phyloP scores from a whole-genome alignment of 495 filamentous ascomycete species.

The Penicillium bialowiezense region DNA sequence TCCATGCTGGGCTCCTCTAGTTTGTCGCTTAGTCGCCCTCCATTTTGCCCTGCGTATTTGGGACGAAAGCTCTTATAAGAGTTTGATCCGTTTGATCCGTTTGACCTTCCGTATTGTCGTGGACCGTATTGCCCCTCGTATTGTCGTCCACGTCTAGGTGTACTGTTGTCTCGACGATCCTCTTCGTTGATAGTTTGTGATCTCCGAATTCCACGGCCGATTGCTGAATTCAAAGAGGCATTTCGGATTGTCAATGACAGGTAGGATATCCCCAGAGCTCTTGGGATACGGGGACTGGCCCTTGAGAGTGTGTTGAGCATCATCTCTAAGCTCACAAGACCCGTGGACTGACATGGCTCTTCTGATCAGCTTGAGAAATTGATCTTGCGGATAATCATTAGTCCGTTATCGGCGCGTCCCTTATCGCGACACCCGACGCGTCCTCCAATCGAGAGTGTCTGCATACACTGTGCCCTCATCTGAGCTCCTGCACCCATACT shows the following conservation, averaged over 20 bases:
- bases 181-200: constrained; percentile 24
- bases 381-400: neutral
- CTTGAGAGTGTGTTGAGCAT: constrained; percentile 10
- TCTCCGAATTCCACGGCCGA: constrained; percentile 49
- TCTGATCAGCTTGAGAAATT: neutral
- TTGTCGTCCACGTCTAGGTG: neutral
- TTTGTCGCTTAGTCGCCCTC: neutral
- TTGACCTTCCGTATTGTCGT: constrained; percentile 1
- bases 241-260: constrained; percentile 24
- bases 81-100: neutral
- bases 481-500: too few relatives aligned
- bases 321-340: neutral
- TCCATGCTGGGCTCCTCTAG: neutral
- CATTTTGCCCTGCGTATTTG: neutral
- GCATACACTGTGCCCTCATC: too few relatives aligned
- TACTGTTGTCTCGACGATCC: constrained; percentile 3
- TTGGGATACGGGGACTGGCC: neutral
- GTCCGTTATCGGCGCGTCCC: constrained; percentile 1
- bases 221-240: constrained; percentile 56
- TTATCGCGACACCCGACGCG: constrained; percentile 5
- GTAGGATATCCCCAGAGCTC: neutral
- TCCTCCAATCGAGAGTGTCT: too few relatives aligned
- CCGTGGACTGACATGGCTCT: too few relatives aligned
- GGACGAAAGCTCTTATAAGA: neutral
- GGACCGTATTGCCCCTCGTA: constrained; percentile 1